Conservation (phyloP, 225 moss, liverwort and hornwort species). For the Thuidium tamariscinum region DNA sequence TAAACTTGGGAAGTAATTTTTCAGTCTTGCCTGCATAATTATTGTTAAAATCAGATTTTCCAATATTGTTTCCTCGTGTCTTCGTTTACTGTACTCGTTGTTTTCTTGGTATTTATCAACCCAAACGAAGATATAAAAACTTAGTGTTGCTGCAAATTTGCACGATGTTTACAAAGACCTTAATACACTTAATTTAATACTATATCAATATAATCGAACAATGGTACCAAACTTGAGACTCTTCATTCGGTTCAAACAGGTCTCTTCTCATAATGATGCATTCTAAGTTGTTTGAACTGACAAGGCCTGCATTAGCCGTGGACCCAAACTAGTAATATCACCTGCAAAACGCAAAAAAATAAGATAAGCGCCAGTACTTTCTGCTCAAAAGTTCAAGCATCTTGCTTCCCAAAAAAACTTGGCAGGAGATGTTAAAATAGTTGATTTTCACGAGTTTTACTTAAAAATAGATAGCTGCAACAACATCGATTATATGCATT, state of each 20-base stretch:
- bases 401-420: background rate
- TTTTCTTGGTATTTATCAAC: too few species aligned
- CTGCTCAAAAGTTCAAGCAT: background rate
- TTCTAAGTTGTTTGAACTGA: conserved; percentile 11
- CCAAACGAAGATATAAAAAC: too few species aligned
- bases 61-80: too few species aligned
- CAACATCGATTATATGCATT: too few species aligned
- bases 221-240: background rate
- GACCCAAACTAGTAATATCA: conserved; percentile 68
- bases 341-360: conserved; percentile 32
- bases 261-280: background rate
- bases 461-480: background rate
- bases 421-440: background rate
- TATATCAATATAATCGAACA: background rate
- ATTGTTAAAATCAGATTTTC: too few species aligned
- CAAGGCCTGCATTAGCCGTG: conserved; percentile 42
- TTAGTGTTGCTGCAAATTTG: background rate
- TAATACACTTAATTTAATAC: background rate
- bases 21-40: too few species aligned
- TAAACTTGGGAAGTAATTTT: too few species aligned
- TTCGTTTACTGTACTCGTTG: too few species aligned
- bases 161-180: background rate
- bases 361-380: background rate
- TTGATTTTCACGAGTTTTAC: background rate
- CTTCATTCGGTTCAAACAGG: background rate